phyloP scores from a whole-genome alignment of 169 alveolate species.

The Plasmodium yoelii region DNA sequence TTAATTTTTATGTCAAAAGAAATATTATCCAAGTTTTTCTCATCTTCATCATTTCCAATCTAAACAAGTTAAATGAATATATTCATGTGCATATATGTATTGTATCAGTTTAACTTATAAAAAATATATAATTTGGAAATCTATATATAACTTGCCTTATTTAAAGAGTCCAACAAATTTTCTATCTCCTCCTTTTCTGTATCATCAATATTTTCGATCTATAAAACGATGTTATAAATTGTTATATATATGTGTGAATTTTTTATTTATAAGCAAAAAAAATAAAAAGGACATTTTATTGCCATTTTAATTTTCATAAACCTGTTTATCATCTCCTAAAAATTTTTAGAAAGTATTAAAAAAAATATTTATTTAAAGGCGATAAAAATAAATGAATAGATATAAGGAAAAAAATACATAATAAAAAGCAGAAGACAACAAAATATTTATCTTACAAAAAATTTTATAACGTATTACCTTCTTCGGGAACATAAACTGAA shows the following conservation, averaged over 20 bases:
- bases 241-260: not conserved
- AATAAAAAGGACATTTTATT: not conserved
- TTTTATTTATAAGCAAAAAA: not conserved
- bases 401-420: constrained; percentile 10
- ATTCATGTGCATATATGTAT: not conserved
- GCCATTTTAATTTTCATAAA: not conserved
- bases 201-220: constrained; percentile 27
- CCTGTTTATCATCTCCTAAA: constrained; percentile 22
- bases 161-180: constrained; percentile 55
- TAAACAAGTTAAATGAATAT: not conserved
- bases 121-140: not conserved
- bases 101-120: no score
- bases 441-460: not conserved
- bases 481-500: constrained; percentile 44
- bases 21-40: not conserved
- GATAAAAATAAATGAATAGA: not conserved
- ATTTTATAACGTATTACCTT: not conserved
- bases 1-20: constrained; percentile 1
- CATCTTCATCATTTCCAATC: constrained; percentile 2
- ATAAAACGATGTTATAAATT: not conserved
- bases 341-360: not conserved
- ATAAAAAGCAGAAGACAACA: not conserved
- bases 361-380: not conserved
- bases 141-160: constrained; percentile 20
- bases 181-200: constrained; percentile 49